A percentile compares a stretch with the other conserved stretches of the same genome.
These are phyloP conservation scores for Venturia aucupariae DNA, from an alignment of 2,329 filamentous ascomycete species.

Conservation along the genomic window DNA sequence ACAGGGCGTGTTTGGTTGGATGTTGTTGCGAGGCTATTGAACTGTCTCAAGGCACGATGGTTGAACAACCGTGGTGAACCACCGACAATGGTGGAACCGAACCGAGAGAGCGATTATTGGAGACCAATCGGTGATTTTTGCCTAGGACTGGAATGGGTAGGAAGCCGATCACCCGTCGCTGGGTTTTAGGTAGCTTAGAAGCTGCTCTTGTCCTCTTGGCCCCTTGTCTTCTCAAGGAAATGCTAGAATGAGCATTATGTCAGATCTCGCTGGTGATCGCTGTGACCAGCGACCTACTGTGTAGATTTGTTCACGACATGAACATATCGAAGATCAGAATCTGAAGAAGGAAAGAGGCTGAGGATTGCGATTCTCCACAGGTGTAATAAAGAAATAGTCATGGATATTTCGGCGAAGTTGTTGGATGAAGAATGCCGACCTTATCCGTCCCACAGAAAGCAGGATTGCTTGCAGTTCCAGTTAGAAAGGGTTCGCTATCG, in stretches of 20 bases:
- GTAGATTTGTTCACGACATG: background rate
- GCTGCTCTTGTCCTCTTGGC: background rate
- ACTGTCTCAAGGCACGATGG: background rate
- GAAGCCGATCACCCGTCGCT: background rate
- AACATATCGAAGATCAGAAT: background rate
- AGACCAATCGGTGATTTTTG: constrained; percentile 8
- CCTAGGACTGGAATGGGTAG: background rate
- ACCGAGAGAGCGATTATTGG: background rate
- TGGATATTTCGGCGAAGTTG: constrained; percentile 2
- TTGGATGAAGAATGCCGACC: background rate
- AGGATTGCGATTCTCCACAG: background rate
- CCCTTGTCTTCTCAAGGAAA: background rate
- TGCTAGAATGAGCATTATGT: background rate
- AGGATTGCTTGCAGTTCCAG: background rate
- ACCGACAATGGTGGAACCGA: background rate
- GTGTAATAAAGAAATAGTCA: background rate
- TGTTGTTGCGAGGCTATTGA: background rate
- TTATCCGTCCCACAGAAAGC: background rate
- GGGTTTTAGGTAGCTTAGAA: background rate
- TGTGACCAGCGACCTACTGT: background rate
- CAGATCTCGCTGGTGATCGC: background rate
- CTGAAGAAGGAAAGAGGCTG: background rate
- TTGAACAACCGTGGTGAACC: background rate
- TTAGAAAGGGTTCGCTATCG: background rate
- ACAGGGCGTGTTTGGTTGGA: background rate